Evolutionary conservation across 129 eudicot species (phyloP).

Genomic region (Flaveria linearis): DNA sequence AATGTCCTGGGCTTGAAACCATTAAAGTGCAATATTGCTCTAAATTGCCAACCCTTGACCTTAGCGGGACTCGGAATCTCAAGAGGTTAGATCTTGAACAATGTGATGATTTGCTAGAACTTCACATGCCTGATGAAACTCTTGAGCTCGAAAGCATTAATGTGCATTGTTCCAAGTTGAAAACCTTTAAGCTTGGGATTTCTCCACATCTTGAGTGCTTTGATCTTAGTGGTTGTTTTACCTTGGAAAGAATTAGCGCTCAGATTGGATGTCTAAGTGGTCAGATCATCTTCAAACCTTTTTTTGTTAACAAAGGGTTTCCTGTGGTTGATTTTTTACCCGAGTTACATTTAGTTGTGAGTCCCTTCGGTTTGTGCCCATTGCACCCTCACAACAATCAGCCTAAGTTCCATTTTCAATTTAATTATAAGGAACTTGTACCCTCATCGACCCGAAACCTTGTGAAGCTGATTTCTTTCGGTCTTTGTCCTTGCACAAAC

Average conservation of each 20-base stretch:
- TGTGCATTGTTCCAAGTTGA: too few relatives aligned
- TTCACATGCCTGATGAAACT: too few relatives aligned
- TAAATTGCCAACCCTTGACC: too few relatives aligned
- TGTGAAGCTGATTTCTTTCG: constrained; percentile 8
- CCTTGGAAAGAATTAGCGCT: not conserved
- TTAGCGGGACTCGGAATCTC: too few relatives aligned
- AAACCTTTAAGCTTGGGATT: not conserved
- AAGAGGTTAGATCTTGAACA: too few relatives aligned
- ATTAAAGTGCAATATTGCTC: too few relatives aligned
- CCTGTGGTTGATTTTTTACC: not conserved
- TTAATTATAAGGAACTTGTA: not conserved
- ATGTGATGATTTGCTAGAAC: too few relatives aligned
- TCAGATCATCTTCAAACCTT: not conserved
- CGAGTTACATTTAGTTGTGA: not conserved
- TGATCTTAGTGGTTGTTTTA: not conserved
- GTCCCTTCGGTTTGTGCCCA: not conserved
- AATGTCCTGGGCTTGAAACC: too few relatives aligned
- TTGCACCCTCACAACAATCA: constrained; percentile 6
- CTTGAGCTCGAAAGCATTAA: too few relatives aligned
- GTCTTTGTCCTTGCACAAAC: constrained; percentile 16
- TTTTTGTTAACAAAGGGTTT: not conserved
- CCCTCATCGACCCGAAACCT: constrained; percentile 6
- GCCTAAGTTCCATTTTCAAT: not conserved
- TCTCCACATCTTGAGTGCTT: not conserved
- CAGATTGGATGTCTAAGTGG: not conserved